phyloP scores from a whole-genome alignment of 176 grass and related monocot genomes.

The Oryza rufipogon region DNA sequence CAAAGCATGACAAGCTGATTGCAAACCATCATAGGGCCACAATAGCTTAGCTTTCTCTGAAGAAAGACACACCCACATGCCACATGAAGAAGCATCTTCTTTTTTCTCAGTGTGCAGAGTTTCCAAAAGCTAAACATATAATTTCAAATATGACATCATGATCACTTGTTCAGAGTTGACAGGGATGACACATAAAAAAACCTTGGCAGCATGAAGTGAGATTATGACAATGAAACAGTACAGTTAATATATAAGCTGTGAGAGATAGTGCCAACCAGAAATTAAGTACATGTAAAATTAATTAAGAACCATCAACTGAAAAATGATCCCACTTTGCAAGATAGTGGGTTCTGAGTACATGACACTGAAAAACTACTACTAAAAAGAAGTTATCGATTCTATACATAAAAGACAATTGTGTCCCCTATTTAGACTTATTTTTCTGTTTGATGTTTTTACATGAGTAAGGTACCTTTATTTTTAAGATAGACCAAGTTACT shows the following conservation, averaged over 20 bases:
- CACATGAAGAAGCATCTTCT: slow-evolving; percentile 21
- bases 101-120: not conserved
- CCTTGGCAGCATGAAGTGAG: not conserved
- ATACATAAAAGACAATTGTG: not conserved
- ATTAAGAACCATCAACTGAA: not conserved
- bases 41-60: slow-evolving; percentile 1
- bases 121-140: not conserved
- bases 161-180: not conserved
- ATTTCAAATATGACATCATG: slow-evolving; percentile 21
- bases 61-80: not conserved
- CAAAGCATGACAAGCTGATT: not conserved
- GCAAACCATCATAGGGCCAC: slow-evolving; percentile 11
- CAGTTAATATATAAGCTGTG: not conserved
- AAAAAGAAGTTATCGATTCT: not conserved
- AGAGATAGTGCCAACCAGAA: not conserved
- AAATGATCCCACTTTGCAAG: not conserved
- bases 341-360: not conserved
- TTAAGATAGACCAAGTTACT: not conserved
- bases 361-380: not conserved
- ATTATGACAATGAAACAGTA: not conserved
- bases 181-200: not conserved
- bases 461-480: not conserved
- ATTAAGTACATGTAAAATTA: slow-evolving; percentile 2
- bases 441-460: not conserved
- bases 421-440: not conserved